phyloP scores from a whole-genome alignment of 2,329 filamentous ascomycete genomes.

The Scytalidium lignicola region DNA sequence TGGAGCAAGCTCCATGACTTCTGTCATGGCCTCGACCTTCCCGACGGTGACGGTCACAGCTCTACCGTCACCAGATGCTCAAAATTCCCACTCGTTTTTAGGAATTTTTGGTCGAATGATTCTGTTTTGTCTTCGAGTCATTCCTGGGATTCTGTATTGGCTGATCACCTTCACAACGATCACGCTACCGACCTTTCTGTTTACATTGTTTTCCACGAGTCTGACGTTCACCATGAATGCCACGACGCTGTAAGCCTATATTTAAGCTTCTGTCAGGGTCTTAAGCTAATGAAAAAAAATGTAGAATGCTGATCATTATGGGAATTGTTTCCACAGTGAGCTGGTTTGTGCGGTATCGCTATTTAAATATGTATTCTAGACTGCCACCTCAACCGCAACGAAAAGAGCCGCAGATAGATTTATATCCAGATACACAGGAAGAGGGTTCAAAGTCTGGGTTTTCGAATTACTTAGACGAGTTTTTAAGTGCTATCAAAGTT shows the following conservation, averaged over 20 bases:
- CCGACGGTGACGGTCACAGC: conserved; percentile 12
- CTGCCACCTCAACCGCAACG: conserved; percentile 91
- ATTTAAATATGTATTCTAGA: conserved; percentile 94
- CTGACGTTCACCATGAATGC: conserved; percentile 98
- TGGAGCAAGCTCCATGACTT: conserved; percentile 15
- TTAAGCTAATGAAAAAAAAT: conserved; percentile 11
- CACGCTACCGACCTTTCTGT: conserved; percentile 82
- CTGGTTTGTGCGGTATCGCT: conserved; percentile 93
- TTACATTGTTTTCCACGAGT: conserved; percentile 84
- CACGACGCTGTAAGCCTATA: conserved; percentile 74
- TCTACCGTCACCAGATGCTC: conserved; percentile 29
- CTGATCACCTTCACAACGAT: conserved; percentile 80
- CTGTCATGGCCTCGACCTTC: conserved; percentile 13
- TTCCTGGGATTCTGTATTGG: conserved; percentile 66
- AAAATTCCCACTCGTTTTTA: conserved; percentile 47
- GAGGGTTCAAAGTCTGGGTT: conserved; percentile 85
- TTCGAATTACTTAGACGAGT: conserved; percentile 96
- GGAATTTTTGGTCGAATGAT: conserved; percentile 51
- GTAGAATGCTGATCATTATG: conserved; percentile 69
- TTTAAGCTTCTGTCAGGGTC: no score
- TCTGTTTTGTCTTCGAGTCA: conserved; percentile 48
- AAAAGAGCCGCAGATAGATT: conserved; percentile 90
- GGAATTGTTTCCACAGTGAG: conserved; percentile 77
- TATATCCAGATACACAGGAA: conserved; percentile 91
- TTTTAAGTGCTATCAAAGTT: conserved; percentile 96